phyloP scores from a whole-genome alignment of 768 basidiomycete species.

The Mycena haematopus region DNA sequence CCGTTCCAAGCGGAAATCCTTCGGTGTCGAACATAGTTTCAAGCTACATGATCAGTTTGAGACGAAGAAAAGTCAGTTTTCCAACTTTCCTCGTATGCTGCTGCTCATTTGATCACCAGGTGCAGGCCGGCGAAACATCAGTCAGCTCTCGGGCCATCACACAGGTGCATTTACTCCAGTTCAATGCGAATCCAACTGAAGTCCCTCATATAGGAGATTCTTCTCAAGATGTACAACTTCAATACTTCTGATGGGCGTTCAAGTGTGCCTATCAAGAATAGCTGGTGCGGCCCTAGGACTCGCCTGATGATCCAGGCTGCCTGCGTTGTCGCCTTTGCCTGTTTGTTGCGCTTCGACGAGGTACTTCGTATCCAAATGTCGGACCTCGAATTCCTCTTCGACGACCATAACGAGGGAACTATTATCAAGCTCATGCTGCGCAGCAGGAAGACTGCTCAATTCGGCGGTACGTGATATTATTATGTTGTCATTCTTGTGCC shows the following conservation, averaged over 20 bases:
- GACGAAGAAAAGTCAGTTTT: constrained; percentile 11
- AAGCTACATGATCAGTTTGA: constrained; percentile 29
- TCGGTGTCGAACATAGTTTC: constrained; percentile 30
- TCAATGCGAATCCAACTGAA: too few species aligned
- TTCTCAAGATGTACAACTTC: constrained; percentile 3
- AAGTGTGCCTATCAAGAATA: constrained; percentile 15
- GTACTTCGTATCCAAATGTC: constrained; percentile 39
- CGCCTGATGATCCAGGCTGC: constrained; percentile 36
- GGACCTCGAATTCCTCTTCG: constrained; percentile 28
- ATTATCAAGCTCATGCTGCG: constrained; percentile 31
- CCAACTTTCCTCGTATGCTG: too few species aligned
- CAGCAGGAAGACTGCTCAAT: constrained; percentile 36
- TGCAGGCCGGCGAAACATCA: constrained; percentile 24
- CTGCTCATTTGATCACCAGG: constrained; percentile 11
- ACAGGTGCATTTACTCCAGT: background rate
- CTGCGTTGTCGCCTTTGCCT: constrained; percentile 40
- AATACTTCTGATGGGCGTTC: constrained; percentile 20
- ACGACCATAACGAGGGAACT: background rate
- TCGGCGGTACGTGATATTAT: constrained; percentile 30
- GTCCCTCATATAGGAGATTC: background rate
- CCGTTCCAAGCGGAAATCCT: constrained; percentile 28
- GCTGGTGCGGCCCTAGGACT: constrained; percentile 38
- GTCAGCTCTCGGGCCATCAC: constrained; percentile 31
- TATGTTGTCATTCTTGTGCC: too few species aligned
- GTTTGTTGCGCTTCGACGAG: constrained; percentile 40